Base-by-base conservation (phyloP, 768 basidiomycete genomes). In the Amanita rubescens region DNA sequence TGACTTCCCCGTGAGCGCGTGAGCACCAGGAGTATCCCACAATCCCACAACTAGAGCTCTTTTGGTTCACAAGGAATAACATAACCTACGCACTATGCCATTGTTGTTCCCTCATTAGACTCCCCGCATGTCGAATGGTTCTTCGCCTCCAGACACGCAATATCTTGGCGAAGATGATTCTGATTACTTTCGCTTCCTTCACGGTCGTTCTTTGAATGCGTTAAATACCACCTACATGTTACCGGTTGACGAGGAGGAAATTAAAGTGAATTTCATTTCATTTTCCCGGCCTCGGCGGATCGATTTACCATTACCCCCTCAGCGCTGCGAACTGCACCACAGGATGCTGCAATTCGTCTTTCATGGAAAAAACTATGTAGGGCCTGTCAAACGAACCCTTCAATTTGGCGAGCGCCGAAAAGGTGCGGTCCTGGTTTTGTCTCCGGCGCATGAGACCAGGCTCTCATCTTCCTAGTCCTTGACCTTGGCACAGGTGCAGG, bases 401-500 rank as follows among this genome's bases (percentile, higher is more conserved):
- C 77, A 74, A 55, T 73, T 76, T 57, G 77, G 76, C 44, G 65
- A 72, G 56, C 72, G 74, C 49, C 70, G 75, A 37, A 66, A 72
- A 69, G 67, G 76, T 70, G 59, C 25, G 67, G 46, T 32, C 32
- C 33, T 24, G 17, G 59, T 43, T 39, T 37, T 55, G 39, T 37
- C 35, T 15, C 32, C 15, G 10, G 32, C 17, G 17, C 8, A 22
- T 25, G 17, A 47, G 17, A n/a, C 47, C 64, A n/a, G n/a, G n/a
- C n/a, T 59, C 49, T 66, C 49, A 24, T 53, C 62, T 62, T 54
- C 50, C 48, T 51, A 75, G 76, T 87, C 39, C 78, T 87, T 46
- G 85, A 87, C 67, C 70, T 87, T 55, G 85, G 85, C 15, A 87
- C 85, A 1, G 85, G 85, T 20, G 75, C 75, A 3, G 85, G 85